These are phyloP conservation scores for Pichia rugopelliculosa DNA, from an alignment of 805 yeast species.

Conservation along the genomic window DNA sequence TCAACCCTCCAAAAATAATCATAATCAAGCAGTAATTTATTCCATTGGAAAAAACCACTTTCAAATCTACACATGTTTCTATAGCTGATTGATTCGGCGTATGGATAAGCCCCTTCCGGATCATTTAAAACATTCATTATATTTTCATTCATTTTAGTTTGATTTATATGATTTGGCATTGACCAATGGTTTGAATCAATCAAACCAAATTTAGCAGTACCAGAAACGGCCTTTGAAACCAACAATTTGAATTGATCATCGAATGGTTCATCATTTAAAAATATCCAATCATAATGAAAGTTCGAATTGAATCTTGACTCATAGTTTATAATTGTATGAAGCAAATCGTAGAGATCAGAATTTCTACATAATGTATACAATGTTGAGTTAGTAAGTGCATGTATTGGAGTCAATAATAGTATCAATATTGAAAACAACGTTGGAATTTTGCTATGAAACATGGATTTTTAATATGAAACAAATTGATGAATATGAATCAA, in stretches of 20 bases:
- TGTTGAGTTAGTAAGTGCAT: constrained; percentile 41
- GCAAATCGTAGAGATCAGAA: constrained; percentile 48
- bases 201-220: constrained; percentile 53
- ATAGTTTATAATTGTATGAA: constrained; percentile 52
- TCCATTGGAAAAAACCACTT: constrained; percentile 76
- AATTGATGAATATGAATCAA: background rate
- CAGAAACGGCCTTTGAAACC: constrained; percentile 47
- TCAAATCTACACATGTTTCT: constrained; percentile 89
- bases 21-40: constrained; percentile 58
- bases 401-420: background rate
- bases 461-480: background rate
- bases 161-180: constrained; percentile 40
- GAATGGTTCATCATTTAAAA: constrained; percentile 64
- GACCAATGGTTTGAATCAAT: constrained; percentile 62
- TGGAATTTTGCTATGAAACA: background rate
- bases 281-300: constrained; percentile 72
- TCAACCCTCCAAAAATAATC: constrained; percentile 92
- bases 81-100: constrained; percentile 54
- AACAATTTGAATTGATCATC: constrained; percentile 43
- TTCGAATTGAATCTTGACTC: constrained; percentile 59
- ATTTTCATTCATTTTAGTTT: constrained; percentile 12
- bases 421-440: background rate
- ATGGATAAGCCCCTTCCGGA: constrained; percentile 40
- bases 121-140: constrained; percentile 18
- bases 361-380: constrained; percentile 68